Evolutionary conservation across 2,329 filamentous ascomycete species (phyloP), one percentile per base, ranked within the genome.

Genomic region (Talaromyces sp.): DNA sequence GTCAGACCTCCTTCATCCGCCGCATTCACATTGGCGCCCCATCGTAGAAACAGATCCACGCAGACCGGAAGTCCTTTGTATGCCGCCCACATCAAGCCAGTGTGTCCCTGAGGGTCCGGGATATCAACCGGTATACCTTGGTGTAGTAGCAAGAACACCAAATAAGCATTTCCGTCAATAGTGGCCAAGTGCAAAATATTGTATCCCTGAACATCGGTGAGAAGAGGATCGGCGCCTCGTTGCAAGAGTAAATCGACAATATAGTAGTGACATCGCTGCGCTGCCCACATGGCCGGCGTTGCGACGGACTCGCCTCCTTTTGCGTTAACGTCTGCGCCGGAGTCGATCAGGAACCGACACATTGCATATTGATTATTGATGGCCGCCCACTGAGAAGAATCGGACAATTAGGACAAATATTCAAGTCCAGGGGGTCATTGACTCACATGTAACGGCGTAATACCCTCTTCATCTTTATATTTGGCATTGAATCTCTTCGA

Each of bases 311-410:
- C 94, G 77, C 95, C 95, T 77, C 96, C 95, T 78, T 96, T 97
- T 68, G 89, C 90, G 80, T 99, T 98, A 73, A 98, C 90, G 75
- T 96, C 90, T 74, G 93, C 95, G 73, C 93, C 93, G 58, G 83
- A 83, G 69, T 90, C 91, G 75, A 99, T 86, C 52, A 99, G 88
- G 79, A 96, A 97, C 78, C 95, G 94, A 86, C 94, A 97, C 83
- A 98, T 93, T 70, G 92, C 91, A 81, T 94, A 96, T 77, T 97
- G 95, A 75, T 98, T 98, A 82, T 99, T 99, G 78, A 99, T 98
- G 43, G 96, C 92, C 56, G 95, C 95, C 95, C 95, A 99, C 92
- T 99, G n/a, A 9, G 37, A 19, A 37, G 11, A 75, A 65, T 60
- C 31, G 65, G 58, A 56, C 41, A 63, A 65, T 56, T 9, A 56